phyloP scores from a whole-genome alignment of 1,284 basidiomycete genomes.

The Melanopsichium pennsylvanicum region DNA sequence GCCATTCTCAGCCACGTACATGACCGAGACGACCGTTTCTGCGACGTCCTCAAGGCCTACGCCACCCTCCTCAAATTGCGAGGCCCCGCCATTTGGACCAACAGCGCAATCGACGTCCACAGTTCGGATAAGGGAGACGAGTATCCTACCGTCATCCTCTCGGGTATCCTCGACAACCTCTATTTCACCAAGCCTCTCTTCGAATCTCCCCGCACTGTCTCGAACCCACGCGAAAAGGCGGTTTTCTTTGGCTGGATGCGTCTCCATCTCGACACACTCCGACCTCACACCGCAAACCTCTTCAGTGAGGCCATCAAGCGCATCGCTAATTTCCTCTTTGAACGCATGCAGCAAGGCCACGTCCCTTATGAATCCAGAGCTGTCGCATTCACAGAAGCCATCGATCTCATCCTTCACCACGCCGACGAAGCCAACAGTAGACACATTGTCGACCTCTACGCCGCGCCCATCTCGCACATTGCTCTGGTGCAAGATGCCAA shows the following conservation, averaged over 20 bases:
- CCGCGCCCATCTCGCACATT: conserved; percentile 39
- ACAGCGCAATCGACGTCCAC: background rate
- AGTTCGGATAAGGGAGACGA: conserved; percentile 20
- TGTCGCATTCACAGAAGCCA: conserved; percentile 36
- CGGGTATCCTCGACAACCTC: conserved; percentile 55
- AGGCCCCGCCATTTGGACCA: conserved; percentile 36
- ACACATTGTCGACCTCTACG: conserved; percentile 55
- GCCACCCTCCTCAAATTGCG: conserved; percentile 30
- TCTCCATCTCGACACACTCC: conserved; percentile 41
- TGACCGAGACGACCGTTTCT: conserved; percentile 35
- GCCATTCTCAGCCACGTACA: conserved; percentile 40
- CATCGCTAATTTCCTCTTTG: conserved; percentile 57
- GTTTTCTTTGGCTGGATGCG: conserved; percentile 50
- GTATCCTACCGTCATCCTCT: conserved; percentile 46
- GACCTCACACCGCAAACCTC: conserved; percentile 12
- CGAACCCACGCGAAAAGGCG: conserved; percentile 24
- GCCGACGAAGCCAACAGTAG: conserved; percentile 39
- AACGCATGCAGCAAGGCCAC: conserved; percentile 56
- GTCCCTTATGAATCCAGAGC: conserved; percentile 33
- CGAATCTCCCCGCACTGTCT: conserved; percentile 19
- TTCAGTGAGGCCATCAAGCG: conserved; percentile 56
- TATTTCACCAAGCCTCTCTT: conserved; percentile 37
- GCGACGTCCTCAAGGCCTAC: conserved; percentile 43
- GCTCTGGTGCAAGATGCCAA: conserved; percentile 33
- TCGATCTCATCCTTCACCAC: conserved; percentile 33